Percentiles rank a stretch among this genome's conserved stretches.
These are phyloP conservation scores for Kockovaella imperatae DNA, from an alignment of 768 basidiomycete genomes.

Conservation along the genomic window DNA sequence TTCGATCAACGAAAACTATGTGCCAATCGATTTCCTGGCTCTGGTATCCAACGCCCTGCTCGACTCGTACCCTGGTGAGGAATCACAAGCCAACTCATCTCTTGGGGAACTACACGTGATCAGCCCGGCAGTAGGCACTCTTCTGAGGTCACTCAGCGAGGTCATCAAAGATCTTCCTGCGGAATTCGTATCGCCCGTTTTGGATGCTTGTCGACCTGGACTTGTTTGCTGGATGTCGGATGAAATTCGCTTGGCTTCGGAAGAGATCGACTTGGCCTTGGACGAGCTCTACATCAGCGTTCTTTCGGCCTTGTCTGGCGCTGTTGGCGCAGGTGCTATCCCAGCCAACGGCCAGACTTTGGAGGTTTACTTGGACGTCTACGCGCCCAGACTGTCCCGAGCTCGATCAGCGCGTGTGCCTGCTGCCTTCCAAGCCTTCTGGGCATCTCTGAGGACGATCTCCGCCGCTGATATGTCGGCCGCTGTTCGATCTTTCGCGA, in stretches of 20 bases:
- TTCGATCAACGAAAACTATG: constrained; percentile 19
- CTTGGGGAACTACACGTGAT: background rate
- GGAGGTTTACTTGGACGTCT: constrained; percentile 19
- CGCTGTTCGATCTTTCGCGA: constrained; percentile 21
- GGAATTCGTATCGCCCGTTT: constrained; percentile 10
- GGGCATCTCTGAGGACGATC: constrained; percentile 14
- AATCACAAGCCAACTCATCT: background rate
- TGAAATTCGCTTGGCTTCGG: constrained; percentile 1
- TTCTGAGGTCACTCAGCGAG: constrained; percentile 7
- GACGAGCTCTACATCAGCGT: constrained; percentile 26
- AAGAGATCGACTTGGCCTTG: constrained; percentile 1
- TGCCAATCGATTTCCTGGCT: constrained; percentile 28
- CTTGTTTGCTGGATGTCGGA: constrained; percentile 22
- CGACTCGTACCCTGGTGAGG: constrained; percentile 19
- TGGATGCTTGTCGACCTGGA: constrained; percentile 8
- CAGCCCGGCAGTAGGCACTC: constrained; percentile 18
- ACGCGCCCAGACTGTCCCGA: constrained; percentile 23
- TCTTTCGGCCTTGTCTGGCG: constrained; percentile 9
- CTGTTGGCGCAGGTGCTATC: constrained; percentile 12
- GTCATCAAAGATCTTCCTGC: constrained; percentile 8
- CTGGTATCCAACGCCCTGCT: constrained; percentile 18
- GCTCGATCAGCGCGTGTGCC: constrained; percentile 16
- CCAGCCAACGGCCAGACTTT: constrained; percentile 12
- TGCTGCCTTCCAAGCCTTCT: constrained; percentile 28
- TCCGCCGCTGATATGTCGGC: constrained; percentile 10